Conservation (phyloP, 495 filamentous ascomycete genomes). For the Neurospora sp. region DNA sequence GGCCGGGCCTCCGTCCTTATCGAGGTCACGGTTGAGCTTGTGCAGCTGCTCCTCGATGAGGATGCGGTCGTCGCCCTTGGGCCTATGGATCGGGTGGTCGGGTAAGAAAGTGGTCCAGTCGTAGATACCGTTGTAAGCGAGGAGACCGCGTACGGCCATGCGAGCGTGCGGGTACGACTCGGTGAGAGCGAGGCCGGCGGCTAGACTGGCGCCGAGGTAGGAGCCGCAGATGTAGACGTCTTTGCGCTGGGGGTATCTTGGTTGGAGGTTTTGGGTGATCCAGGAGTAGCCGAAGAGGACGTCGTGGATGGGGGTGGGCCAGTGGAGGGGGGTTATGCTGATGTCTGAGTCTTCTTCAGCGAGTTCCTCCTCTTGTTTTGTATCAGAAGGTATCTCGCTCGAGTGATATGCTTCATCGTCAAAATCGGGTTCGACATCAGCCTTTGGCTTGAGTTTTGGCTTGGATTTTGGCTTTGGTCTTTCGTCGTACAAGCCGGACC, state of each 20-base stretch:
- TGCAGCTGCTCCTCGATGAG: not conserved
- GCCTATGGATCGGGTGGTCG: conserved; percentile 27
- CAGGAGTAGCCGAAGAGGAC: conserved; percentile 34
- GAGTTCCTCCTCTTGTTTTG: not conserved
- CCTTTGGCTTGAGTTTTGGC: not conserved
- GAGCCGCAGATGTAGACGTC: conserved; percentile 39
- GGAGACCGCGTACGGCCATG: conserved; percentile 34
- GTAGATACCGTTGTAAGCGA: conserved; percentile 41
- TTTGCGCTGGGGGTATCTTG: conserved; percentile 11
- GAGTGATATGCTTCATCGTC: not conserved
- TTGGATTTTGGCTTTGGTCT: not conserved
- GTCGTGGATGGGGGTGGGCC: conserved; percentile 43
- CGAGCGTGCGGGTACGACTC: conserved; percentile 24
- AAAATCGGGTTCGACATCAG: not conserved
- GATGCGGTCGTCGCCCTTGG: not conserved
- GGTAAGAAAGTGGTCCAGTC: conserved; percentile 43
- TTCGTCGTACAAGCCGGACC: conserved; percentile 9
- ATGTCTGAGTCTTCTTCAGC: not conserved
- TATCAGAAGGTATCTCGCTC: not conserved
- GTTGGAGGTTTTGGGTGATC: conserved; percentile 27
- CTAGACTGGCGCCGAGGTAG: conserved; percentile 39
- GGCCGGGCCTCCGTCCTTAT: not conserved
- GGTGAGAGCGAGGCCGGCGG: conserved; percentile 37
- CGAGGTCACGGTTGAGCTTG: not conserved
- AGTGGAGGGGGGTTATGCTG: conserved; percentile 12